Base-by-base conservation (phyloP, 257 asterid genomes). In the Euphrasia confusa region DNA sequence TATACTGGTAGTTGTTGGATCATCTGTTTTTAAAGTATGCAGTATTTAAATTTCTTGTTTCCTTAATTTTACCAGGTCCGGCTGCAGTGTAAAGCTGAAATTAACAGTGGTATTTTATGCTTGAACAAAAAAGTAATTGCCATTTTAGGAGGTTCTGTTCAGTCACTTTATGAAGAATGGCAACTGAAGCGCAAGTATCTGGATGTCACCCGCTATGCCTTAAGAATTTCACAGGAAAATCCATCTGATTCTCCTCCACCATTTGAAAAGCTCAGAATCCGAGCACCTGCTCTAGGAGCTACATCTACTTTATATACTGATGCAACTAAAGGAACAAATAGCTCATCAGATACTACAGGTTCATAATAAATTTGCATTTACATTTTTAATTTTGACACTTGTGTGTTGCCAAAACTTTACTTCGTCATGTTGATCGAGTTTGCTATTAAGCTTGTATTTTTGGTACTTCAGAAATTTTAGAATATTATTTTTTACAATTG, bases 91-190 rank as follows among this genome's bases (percentile, higher is more conserved):
- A 86, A 77, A 75, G 82, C 80, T 60, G 70, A 67, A 33, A 71
- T 89, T 52, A 73, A 54, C 62, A 61, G 79, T 60, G 91, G 95
- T 56, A 84, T 86, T 65, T 73, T 86, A 78, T 84, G 94, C 71
- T 81, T 89, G 74, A 81, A 79, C 66, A 66, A 77, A 59, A 79
- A 79, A 74, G 67, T 68, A 21, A 69, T 80, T 48, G 78, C 81
- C 13, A 65, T 84, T 30, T 71, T 89, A 69, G 97, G 97, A 60
- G 95, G 97, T 64, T 56, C 74, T 52, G 97, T 87, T 76, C 83
- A 83, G 78, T 81, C 95, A 40, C 95, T 89, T 59, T 79, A 67
- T 65, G 95, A 89, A 66, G 97, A 89, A 78, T 87, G 94, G 92
- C 84, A 86, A 74, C 79, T 84, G 80, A 85, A 87, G 75, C 75